phyloP scores from a whole-genome alignment of 768 basidiomycete genomes.

The Tulasnella sp. region DNA sequence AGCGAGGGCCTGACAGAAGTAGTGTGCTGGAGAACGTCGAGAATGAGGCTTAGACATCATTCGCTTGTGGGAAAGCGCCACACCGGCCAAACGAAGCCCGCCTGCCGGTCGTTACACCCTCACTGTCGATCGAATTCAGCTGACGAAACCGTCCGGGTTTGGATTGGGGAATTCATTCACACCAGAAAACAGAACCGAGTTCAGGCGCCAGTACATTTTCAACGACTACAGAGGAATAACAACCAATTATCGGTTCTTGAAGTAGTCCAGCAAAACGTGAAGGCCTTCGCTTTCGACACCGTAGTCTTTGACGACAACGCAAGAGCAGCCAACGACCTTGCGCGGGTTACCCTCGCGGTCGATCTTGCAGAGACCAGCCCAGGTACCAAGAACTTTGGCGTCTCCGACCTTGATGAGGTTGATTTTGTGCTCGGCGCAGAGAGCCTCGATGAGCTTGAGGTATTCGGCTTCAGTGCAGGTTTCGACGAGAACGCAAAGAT shows the following conservation, averaged over 20 bases:
- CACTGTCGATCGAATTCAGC: neutral
- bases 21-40: neutral
- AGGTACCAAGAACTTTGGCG: slow-evolving; percentile 93
- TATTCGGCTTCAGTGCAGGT: slow-evolving; percentile 98
- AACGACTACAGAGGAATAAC: neutral
- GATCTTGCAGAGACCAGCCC: slow-evolving; percentile 99
- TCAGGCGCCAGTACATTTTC: neutral
- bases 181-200: no score
- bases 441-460: slow-evolving; percentile 99
- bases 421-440: slow-evolving; percentile 99
- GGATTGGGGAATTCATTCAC: no score
- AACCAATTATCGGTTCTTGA: slow-evolving; percentile 72
- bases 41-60: neutral
- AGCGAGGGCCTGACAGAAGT: neutral
- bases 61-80: neutral
- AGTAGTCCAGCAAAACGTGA: slow-evolving; percentile 88
- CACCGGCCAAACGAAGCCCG: neutral
- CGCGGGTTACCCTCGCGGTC: slow-evolving; percentile 97
- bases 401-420: slow-evolving; percentile 99
- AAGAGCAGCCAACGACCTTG: slow-evolving; percentile 87
- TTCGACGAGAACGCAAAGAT: slow-evolving; percentile 98
- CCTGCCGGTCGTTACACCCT: neutral
- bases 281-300: slow-evolving; percentile 91
- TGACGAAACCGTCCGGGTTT: no score
- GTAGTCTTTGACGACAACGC: slow-evolving; percentile 97